phyloP scores from a whole-genome alignment of 257 asterid species.

The Gentiana macrophylla region DNA sequence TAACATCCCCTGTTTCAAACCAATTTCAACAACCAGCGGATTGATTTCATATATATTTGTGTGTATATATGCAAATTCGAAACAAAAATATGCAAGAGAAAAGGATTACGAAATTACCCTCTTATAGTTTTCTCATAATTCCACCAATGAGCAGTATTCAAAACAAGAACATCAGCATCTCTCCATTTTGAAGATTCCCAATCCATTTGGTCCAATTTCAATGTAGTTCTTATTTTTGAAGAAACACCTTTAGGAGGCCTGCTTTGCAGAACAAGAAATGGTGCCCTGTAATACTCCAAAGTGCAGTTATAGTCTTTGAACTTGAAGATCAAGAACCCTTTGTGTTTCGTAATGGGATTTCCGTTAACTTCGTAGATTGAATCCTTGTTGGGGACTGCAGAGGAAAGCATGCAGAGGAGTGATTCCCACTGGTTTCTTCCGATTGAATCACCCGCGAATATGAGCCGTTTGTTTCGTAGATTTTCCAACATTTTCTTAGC shows the following conservation, averaged over 20 bases:
- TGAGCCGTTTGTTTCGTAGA: constrained; percentile 66
- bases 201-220: constrained; percentile 76
- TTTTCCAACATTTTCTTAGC: constrained; percentile 66
- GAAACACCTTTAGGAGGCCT: constrained; percentile 59
- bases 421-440: constrained; percentile 99
- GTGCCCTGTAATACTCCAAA: constrained; percentile 78
- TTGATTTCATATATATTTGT: background rate
- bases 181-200: constrained; percentile 68
- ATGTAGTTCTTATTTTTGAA: constrained; percentile 43
- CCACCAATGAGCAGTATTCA: constrained; percentile 96
- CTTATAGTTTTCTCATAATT: constrained; percentile 84
- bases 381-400: constrained; percentile 43
- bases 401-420: constrained; percentile 79
- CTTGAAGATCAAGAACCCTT: constrained; percentile 71
- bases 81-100: too few species aligned
- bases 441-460: constrained; percentile 89
- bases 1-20: constrained; percentile 61
- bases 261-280: constrained; percentile 84
- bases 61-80: background rate
- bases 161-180: constrained; percentile 63
- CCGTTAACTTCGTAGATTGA: constrained; percentile 75
- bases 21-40: too few species aligned
- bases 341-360: constrained; percentile 88
- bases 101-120: constrained; percentile 35
- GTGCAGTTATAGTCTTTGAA: constrained; percentile 78